Evolutionary conservation across 1,284 basidiomycete genomes (phyloP), one percentile per base, ranked within the genome.

Genomic region (Omphalotus olearius): DNA sequence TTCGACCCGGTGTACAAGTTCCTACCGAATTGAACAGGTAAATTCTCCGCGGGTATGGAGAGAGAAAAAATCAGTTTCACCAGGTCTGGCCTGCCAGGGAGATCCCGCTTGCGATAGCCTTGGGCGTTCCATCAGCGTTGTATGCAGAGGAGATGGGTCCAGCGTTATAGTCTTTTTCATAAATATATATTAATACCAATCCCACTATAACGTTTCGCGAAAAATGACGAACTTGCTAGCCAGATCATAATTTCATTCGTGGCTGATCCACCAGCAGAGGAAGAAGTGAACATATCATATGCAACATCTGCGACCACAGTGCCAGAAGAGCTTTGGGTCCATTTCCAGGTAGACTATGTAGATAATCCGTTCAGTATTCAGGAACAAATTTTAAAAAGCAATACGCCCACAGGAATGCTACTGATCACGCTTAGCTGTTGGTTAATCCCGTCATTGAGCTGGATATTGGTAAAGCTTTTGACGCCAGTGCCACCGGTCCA

Each of bases 241-340:
- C 84, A 85, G 54, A 86, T 66, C 83, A 86, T 86, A 56, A 84
- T 74, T 60, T 86, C 84, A 59, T 79, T 74, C 28, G 67, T 69
- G 54, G 74, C 72, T 16, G 70, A 65, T n/a, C 82, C 82, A 1
- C 74, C 74, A 30, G 78, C 42, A 1, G 69, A 69, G 52, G 64
- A 64, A 1, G 82, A 74, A 0, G 83, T 85, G 69, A 85, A 86
- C 1, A 85, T 57, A 56, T 86, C 83, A 56, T 74, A 86, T 9
- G 82, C 78, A 44, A 83, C 71, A 54, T 85, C 72, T 0, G 77
- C 75, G 39, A 80, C 74, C 52, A 72, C 59, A 0, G 54, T 55
- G 7, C 62, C 66, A 1, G 59, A 60, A 10, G 58, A 56, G 25
- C 51, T 55, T 52, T 73, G 70, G 26, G 63, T 64, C 77, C 78